Evolutionary conservation across 495 filamentous ascomycete species (phyloP), one percentile per base, ranked within the genome.

Genomic region (Xylaria venustula): DNA sequence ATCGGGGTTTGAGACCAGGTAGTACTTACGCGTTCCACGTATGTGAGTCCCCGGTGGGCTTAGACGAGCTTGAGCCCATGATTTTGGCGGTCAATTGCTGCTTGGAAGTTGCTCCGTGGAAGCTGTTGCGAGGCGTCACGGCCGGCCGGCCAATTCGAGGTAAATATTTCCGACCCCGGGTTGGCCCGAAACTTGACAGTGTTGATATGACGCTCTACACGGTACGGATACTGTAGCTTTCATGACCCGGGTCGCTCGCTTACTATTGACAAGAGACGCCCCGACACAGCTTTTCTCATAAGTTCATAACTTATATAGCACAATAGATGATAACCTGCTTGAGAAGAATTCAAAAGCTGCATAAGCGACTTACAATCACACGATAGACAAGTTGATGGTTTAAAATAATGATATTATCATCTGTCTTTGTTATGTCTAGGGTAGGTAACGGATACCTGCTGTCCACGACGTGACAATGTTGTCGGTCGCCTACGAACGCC

Each of bases 1-100:
- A 20, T 45, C 11, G 15, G 15, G 3, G 7, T 20, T 14, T 20
- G 15, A 4, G 37, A 12, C 26, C 52, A 30, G 17, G 23, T n/a
- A 23, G 41, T 53, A 65, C 78, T 59, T 72, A 83, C 80, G 71
- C 71, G 56, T 75, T 78, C 77, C 79, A 83, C 55, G 79, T 72
- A 60, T 81, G 71, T 48, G 78, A 73, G 66, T 67, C 58, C 47
- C 71, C 51, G 48, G 72, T 66, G 40, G 76, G 77, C 71, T 81
- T 81, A 59, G 80, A 83, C 61, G 77, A 70, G 71, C 69, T 76
- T 57, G 78, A 75, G 64, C 79, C 79, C 79, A 82, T 82, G 65
- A 50, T 68, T 51, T 62, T 40, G 52, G 45, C 60, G 23, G 51
- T 62, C 60, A 62, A 62, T 62, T 42, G 60, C 48, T 50, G 44